Evolutionary conservation across 305 asterid species (phyloP).

Genomic region (Striga hermonthica): DNA sequence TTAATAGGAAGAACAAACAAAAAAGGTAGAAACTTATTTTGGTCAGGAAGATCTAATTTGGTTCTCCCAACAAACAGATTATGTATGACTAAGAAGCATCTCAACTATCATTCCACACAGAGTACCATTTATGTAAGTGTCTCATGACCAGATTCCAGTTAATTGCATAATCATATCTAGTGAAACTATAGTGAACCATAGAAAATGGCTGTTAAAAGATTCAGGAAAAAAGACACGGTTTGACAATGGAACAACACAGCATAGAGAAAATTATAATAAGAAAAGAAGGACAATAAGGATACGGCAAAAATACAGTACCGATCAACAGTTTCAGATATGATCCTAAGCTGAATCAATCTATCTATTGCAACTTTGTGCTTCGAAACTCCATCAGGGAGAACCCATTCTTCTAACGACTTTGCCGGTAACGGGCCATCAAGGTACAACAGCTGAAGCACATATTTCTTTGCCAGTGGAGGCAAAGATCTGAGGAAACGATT

Average conservation of each 20-base stretch:
- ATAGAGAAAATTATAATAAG: background rate
- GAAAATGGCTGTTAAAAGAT: background rate
- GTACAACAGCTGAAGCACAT: constrained; percentile 69
- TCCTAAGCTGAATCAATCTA: constrained; percentile 77
- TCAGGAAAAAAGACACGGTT: no score
- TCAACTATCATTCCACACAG: constrained; percentile 8
- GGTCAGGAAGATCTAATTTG: constrained; percentile 7
- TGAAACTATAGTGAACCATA: background rate
- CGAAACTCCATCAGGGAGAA: constrained; percentile 72
- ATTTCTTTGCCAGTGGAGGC: constrained; percentile 95
- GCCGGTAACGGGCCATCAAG: constrained; percentile 65
- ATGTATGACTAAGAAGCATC: constrained; percentile 5
- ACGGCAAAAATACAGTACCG: constrained; percentile 43
- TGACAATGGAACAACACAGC: no score
- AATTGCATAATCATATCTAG: background rate
- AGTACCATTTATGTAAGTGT: background rate
- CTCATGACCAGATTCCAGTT: background rate
- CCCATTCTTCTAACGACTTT: constrained; percentile 83
- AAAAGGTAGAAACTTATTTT: background rate
- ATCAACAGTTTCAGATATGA: constrained; percentile 76
- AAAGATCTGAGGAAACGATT: constrained; percentile 54
- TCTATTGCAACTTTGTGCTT: constrained; percentile 88
- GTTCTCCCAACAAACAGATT: background rate
- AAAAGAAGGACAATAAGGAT: background rate
- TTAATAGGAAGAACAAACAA: background rate